These are phyloP conservation scores for Mycena pura DNA, from an alignment of 768 basidiomycete species.

Conservation along the genomic window DNA sequence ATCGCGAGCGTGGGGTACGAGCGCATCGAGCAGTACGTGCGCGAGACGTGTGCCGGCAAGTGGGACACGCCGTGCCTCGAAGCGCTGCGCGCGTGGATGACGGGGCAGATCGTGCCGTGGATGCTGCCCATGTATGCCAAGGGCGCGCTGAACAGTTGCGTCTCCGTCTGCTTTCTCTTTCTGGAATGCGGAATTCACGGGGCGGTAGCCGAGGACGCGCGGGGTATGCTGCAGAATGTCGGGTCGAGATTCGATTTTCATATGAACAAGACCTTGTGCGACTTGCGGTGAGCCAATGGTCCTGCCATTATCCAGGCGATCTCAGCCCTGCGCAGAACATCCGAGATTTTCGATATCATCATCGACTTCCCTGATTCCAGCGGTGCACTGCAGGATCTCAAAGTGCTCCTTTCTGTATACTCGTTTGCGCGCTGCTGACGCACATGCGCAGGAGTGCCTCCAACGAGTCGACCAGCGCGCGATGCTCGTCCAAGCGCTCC, in stretches of 20 bases:
- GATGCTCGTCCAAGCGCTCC: constrained; percentile 76
- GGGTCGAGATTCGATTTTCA: constrained; percentile 91
- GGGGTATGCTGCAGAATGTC: constrained; percentile 75
- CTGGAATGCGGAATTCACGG: not conserved
- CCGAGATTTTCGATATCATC: constrained; percentile 95
- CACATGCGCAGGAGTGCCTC: constrained; percentile 66
- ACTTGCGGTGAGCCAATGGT: constrained; percentile 66
- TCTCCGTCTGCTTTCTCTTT: constrained; percentile 15
- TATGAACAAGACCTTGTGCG: constrained; percentile 89
- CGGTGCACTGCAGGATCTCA: constrained; percentile 86
- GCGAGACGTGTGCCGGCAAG: constrained; percentile 66
- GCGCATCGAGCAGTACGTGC: constrained; percentile 79
- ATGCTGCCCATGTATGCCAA: constrained; percentile 81
- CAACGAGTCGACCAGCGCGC: constrained; percentile 82
- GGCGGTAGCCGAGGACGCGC: constrained; percentile 68
- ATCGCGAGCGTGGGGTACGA: constrained; percentile 87
- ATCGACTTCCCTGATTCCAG: constrained; percentile 91
- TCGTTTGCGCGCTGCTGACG: not conserved
- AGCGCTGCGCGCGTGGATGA: constrained; percentile 76
- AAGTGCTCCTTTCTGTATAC: constrained; percentile 47
- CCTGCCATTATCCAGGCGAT: not conserved
- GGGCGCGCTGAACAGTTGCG: constrained; percentile 63
- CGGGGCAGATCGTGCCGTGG: constrained; percentile 82
- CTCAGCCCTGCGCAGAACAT: constrained; percentile 49
- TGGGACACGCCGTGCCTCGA: constrained; percentile 75